phyloP scores from a whole-genome alignment of 108 stramenopile species.

The Cyclotella distinguenda region DNA sequence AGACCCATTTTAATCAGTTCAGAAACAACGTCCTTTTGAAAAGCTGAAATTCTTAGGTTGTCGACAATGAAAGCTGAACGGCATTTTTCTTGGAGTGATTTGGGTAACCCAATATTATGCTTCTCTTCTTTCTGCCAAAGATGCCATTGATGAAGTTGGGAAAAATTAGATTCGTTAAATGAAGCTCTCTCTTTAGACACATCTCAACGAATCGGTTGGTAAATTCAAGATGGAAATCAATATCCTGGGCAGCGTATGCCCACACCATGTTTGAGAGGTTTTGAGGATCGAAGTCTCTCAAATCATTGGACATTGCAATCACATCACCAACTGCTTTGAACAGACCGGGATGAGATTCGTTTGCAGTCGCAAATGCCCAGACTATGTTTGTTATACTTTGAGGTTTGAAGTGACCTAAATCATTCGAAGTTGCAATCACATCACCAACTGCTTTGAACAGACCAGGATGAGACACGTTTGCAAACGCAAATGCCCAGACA shows the following conservation, averaged over 20 bases:
- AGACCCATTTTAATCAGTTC: conserved; percentile 4
- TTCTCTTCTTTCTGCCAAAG: conserved; percentile 14
- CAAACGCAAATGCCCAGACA: conserved; percentile 22
- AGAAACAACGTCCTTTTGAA: conserved; percentile 2
- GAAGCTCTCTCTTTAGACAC: neutral
- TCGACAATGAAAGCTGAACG: neutral
- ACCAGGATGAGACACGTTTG: neutral
- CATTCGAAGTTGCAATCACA: neutral
- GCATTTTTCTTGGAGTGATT: neutral
- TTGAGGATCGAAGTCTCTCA: neutral
- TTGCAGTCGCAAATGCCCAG: conserved; percentile 9
- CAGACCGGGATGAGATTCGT: neutral
- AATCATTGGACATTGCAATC: neutral
- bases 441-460: neutral
- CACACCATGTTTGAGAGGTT: neutral
- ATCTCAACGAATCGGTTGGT: neutral
- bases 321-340: neutral
- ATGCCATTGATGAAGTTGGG: conserved; percentile 22
- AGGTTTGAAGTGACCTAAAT: neutral
- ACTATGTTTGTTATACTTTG: too few species aligned
- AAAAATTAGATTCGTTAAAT: neutral
- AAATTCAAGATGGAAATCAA: conserved; percentile 2
- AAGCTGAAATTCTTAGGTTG: neutral
- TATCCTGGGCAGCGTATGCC: neutral
- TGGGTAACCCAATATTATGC: neutral